Base-by-base conservation (phyloP, 768 basidiomycete species). In the Podaxis sp. region DNA sequence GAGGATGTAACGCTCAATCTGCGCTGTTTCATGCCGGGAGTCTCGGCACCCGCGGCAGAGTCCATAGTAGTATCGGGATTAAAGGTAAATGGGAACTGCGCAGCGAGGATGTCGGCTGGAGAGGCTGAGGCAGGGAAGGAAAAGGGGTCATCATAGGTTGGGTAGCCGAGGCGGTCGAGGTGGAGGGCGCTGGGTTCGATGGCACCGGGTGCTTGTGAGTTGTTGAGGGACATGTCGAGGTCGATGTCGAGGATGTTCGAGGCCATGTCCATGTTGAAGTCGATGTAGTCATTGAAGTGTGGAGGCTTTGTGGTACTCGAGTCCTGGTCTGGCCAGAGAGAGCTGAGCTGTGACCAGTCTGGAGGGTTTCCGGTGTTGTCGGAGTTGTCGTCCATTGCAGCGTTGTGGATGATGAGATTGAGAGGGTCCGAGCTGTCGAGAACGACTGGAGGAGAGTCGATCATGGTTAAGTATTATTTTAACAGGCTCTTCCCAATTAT, bases 141-240 rank as follows among this genome's bases (percentile, higher is more conserved):
- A 15, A 68, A 67, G 29, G 69, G 69, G 41, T 72, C 69, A 41
- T 71, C 66, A 59, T 71, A 74, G 1, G 71, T 55, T 54, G 70
- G 73, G 47, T 66, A 65, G 47, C 70, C 66, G 36, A 66, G 69
- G 57, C 69, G 68, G 41, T 66, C 72, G 68, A 76, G 85, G 68
- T 90, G 88, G 12, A 90, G 74, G 6, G 82, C 76, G 66, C 77
- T 85, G 33, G 90, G 89, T 63, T 91, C 87, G 58, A 91, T 80
- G 0, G 82, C 81, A 66, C 86, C 80, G 19, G 82, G 74, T 3
- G 84, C 40, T 41, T 13, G 40, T 17, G 40, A 13, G 40, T n/a
- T n/a, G 49, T 19, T 11, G 49, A 53, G 25, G 6, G 36, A 36
- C 49, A 53, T 80, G 70, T 79, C 76, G 59, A 87, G 85, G 68